Base-by-base conservation (phyloP, 1,139 yeast genomes). In the Meyerozyma smithsonii region DNA sequence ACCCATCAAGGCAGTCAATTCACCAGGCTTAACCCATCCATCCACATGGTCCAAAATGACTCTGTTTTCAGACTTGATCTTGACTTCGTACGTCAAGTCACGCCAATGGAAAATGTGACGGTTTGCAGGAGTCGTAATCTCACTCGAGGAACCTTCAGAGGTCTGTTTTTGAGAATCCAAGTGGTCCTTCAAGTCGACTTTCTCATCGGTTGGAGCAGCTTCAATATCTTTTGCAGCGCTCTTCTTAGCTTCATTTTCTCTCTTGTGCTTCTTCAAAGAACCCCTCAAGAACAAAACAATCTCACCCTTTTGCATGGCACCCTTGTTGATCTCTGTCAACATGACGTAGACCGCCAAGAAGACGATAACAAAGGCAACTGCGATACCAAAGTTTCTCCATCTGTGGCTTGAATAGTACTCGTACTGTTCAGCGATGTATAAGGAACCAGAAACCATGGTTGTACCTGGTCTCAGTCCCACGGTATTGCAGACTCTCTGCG, bases 301-400 rank as follows among this genome's bases (percentile, higher is more conserved):
- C 64, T 87, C 96, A 65, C 95, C 96, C 66, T 81, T 84, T 58
- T 86, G 89, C 64, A 80, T 77, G 17, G 86, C 79, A 58, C 89
- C 87, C 53, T 81, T 83, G 54, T 82, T 82, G 46, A 64, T 62
- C 62, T 84, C 90, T 44, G 81, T 77, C 45, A 79, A 71, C 7
- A 68, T 35, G 51, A 87, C 59, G 53, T 84, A 82, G 12, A 78
- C 66, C 35, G 51, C 51, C 40, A 82, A 62, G 61, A 84, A 81
- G 58, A 81, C 72, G 20, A 79, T 38, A 24, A 66, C 61, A 54
- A 74, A 84, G 1, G 70, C 86, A 44, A 81, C 42, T 32, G 74
- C 62, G 49, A 88, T 81, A 56, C 95, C 96, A 49, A 80, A 77
- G 55, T 88, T 82, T 66, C 96, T 80, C 96, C 96, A 88, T 54